A percentile compares a stretch with the other conserved stretches of the same genome.
Evolutionary conservation across 352 stramenopile genomes (phyloP).

Genomic region (Phytophthora quininea): DNA sequence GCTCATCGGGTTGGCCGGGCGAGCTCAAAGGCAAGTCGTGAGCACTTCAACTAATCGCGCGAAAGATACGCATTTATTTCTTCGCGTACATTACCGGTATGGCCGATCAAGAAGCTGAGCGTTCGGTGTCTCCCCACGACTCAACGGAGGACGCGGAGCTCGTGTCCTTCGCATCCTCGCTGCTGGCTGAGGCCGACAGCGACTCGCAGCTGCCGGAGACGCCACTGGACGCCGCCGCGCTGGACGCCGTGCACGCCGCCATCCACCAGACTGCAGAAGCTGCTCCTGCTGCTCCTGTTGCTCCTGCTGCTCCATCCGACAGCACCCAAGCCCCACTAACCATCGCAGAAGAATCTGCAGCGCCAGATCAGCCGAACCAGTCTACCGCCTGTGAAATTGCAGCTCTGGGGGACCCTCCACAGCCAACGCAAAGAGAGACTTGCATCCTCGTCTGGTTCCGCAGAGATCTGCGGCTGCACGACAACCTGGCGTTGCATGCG

Average conservation of each 20-base stretch:
- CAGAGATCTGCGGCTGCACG: conserved; percentile 95
- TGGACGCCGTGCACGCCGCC: conserved; percentile 46
- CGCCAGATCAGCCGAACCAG: conserved; percentile 1
- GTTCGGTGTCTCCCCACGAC: conserved; percentile 7
- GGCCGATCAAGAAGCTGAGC: conserved; percentile 1
- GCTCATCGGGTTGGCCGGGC: too few relatives aligned
- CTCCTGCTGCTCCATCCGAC: background rate
- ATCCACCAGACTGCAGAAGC: conserved; percentile 28
- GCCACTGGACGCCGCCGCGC: conserved; percentile 36
- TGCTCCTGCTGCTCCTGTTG: too few relatives aligned
- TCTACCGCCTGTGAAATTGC: conserved; percentile 4
- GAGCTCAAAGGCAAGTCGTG: too few relatives aligned
- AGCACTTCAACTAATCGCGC: too few relatives aligned
- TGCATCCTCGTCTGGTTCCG: conserved; percentile 92
- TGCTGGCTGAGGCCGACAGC: conserved; percentile 43
- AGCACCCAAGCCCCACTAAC: too few relatives aligned
- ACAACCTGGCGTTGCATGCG: conserved; percentile 93
- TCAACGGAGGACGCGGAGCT: conserved; percentile 43
- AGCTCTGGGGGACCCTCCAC: conserved; percentile 1
- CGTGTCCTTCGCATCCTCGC: conserved; percentile 40
- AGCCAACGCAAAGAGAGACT: conserved; percentile 27
- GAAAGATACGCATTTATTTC: too few relatives aligned
- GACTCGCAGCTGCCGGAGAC: conserved; percentile 30
- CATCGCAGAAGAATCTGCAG: background rate
- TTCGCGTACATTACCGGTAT: too few relatives aligned